A percentile compares a stretch with the other conserved stretches of the same genome.
Conservation (phyloP, 179 eudicot genomes). For the Carnegiea gigantea region DNA sequence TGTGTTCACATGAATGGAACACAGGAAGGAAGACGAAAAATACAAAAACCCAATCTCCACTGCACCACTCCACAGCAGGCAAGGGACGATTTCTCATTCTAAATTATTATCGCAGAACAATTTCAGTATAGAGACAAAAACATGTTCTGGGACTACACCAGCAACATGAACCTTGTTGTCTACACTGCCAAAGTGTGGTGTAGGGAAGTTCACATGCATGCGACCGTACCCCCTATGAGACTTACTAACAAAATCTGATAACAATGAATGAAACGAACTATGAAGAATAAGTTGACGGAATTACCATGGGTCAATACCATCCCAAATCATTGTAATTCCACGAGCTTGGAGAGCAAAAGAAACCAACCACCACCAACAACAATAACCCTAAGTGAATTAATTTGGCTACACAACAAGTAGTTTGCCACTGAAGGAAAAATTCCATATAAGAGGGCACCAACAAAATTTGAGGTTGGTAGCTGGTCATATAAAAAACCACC, state of each 20-base stretch:
- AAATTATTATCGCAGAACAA: neutral
- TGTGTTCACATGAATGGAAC: too few species aligned
- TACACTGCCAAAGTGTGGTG: neutral
- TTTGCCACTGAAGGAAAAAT: neutral
- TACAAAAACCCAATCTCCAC: neutral
- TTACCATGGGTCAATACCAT: too few species aligned
- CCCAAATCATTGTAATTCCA: too few species aligned
- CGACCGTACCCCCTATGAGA: neutral
- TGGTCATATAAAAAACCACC: neutral
- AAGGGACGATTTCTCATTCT: neutral
- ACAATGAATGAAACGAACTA: too few species aligned
- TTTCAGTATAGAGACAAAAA: neutral
- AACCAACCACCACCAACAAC: too few species aligned
- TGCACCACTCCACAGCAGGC: neutral
- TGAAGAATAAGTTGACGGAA: too few species aligned
- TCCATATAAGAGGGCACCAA: neutral
- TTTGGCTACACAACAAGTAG: too few species aligned
- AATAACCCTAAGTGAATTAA: too few species aligned
- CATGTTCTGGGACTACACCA: neutral
- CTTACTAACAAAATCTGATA: neutral
- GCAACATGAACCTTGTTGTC: neutral
- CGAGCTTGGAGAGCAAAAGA: too few species aligned
- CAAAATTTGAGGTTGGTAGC: neutral
- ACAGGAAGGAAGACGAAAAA: too few species aligned
- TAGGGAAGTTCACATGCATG: neutral